Evolutionary conservation across 148 eudicot genomes (phyloP).

Genomic region (Rhododendron ovatum): DNA sequence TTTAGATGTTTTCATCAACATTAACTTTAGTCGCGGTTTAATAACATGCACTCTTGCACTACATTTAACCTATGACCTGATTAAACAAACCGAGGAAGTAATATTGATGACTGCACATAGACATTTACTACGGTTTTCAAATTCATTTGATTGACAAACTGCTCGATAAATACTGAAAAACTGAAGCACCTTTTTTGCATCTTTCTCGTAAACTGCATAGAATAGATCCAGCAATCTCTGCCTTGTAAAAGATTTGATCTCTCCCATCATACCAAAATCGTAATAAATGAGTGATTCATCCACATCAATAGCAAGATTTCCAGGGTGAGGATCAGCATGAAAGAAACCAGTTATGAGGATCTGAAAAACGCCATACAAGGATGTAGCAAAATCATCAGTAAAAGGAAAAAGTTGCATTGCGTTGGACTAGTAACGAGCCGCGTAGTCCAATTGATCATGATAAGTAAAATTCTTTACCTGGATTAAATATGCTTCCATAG

Average conservation of each 20-base stretch:
- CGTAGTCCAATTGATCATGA: neutral
- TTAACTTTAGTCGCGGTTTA: neutral
- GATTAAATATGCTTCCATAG: constrained; percentile 90
- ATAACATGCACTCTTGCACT: neutral
- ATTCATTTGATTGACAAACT: neutral
- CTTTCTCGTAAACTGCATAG: constrained; percentile 90
- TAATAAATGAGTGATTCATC: constrained; percentile 94
- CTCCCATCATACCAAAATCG: constrained; percentile 99
- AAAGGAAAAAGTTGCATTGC: neutral
- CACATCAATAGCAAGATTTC: constrained; percentile 92
- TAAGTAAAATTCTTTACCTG: constrained; percentile 43
- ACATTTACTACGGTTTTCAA: neutral
- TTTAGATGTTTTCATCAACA: neutral
- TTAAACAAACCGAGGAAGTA: neutral
- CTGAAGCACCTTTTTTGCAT: constrained; percentile 70
- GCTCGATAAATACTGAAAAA: neutral
- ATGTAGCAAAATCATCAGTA: neutral
- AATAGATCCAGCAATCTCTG: constrained; percentile 80
- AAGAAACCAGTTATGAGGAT: constrained; percentile 95
- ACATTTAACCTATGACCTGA: neutral
- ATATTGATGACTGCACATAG: neutral
- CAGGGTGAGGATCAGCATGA: constrained; percentile 99
- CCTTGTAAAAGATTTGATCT: constrained; percentile 81
- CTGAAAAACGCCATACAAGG: constrained; percentile 28
- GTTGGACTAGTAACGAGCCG: neutral